Base-by-base conservation (phyloP, 768 basidiomycete species). In the Crepidotus variabilis region DNA sequence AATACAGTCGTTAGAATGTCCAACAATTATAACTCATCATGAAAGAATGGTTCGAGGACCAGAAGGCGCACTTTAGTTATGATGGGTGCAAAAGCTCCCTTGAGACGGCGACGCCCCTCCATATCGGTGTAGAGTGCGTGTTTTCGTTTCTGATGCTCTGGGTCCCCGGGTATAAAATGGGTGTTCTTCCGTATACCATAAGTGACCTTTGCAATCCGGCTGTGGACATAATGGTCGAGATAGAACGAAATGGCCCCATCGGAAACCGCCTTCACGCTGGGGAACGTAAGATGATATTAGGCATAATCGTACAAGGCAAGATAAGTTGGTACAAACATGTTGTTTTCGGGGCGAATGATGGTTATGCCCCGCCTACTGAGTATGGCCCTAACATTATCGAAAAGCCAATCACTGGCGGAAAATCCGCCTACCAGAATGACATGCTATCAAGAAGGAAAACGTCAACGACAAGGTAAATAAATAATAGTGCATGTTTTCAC, bases 391-490 rank as follows among this genome's bases (percentile, higher is more conserved):
- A 83, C 69, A 52, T 71, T 65, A 0, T 67, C 55, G 57, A 71
- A 77, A 9, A 83, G 64, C 71, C 76, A 82, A 43, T 78, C 74
- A 58, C 76, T 81, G 0, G 78, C 77, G 14, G 77, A 77, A 61
- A 82, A 83, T 0, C 81, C 81, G 16, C 81, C 81, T 6, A 82
- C 80, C 0, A 83, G 70, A 47, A 75, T 67, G 3, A 74, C 60
- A 32, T 69, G 63, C 52, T 54, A 43, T 8, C 28, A 28, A 3
- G 8, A 28, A 8, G 28, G 28, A 28, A 4, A 3, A 28, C 28
- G 28, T 28, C 28, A 28, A 8, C 8, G 8, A 8, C 4, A 28
- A 3, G 8, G 28, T 28, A 28, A 28, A 28, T 8, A 28, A 28
- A 28, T n/a, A 28, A 8, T 8, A 28, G 28, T 8, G n/a, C 8